Evolutionary conservation across 2,329 filamentous ascomycete genomes (phyloP).

Genomic region (Tolypocladium pustulatum): DNA sequence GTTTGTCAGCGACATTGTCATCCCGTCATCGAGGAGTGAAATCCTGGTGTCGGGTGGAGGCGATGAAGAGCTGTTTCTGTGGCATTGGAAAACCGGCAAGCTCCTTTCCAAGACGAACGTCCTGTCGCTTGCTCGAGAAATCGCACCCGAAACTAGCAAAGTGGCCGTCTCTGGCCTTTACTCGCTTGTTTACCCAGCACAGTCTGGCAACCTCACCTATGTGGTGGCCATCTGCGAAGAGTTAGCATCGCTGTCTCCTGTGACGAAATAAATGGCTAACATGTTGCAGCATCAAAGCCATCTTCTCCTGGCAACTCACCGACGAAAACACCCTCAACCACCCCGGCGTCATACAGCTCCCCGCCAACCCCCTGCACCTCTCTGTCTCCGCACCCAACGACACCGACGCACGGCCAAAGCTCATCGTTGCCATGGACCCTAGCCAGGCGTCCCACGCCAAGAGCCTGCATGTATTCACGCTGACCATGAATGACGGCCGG

Average conservation of each 20-base stretch:
- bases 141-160: constrained; percentile 25
- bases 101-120: constrained; percentile 46
- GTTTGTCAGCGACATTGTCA: constrained; percentile 69
- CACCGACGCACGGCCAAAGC: constrained; percentile 11
- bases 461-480: constrained; percentile 19
- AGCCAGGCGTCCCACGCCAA: constrained; percentile 14
- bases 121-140: constrained; percentile 27
- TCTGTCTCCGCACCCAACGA: constrained; percentile 14
- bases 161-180: constrained; percentile 36
- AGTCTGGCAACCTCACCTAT: constrained; percentile 16
- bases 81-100: constrained; percentile 61
- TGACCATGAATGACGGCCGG: constrained; percentile 20
- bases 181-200: constrained; percentile 20
- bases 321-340: constrained; percentile 37
- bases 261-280: constrained; percentile 8
- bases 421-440: constrained; percentile 31
- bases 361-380: constrained; percentile 56
- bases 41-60: constrained; percentile 78
- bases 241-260: constrained; percentile 26
- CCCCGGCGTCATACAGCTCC: constrained; percentile 36
- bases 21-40: constrained; percentile 45
- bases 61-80: constrained; percentile 67
- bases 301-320: constrained; percentile 54
- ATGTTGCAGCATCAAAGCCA: constrained; percentile 38
- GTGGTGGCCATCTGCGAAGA: constrained; percentile 47